These are phyloP conservation scores for Chernovozyma sophiae-reginae DNA, from an alignment of 1,139 yeast genomes.

Conservation along the genomic window DNA sequence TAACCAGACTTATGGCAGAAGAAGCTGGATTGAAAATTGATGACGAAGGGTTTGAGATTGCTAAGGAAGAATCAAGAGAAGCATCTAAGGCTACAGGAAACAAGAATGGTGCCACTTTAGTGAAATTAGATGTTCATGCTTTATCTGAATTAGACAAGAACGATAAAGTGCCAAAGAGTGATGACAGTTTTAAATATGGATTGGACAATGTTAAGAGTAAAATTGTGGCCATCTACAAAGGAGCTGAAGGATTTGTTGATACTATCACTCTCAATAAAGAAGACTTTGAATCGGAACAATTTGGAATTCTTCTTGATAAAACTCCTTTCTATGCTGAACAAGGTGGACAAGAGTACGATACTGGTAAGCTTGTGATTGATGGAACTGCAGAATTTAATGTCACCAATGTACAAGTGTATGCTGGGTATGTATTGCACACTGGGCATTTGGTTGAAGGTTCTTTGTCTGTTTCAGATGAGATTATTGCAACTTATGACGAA, in stretches of 20 bases:
- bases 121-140: conserved; percentile 89
- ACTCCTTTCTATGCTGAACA: conserved; percentile 97
- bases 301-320: conserved; percentile 79
- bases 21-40: conserved; percentile 94
- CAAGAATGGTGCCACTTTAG: conserved; percentile 53
- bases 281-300: conserved; percentile 47
- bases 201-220: conserved; percentile 57
- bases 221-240: conserved; percentile 60
- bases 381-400: conserved; percentile 86
- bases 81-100: conserved; percentile 86
- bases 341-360: conserved; percentile 98
- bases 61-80: conserved; percentile 83
- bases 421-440: conserved; percentile 93
- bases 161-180: conserved; percentile 69
- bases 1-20: conserved; percentile 97
- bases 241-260: conserved; percentile 38
- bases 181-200: conserved; percentile 75
- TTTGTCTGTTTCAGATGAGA: conserved; percentile 60
- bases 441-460: conserved; percentile 79
- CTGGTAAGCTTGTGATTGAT: conserved; percentile 88
- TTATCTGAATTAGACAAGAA: conserved; percentile 60
- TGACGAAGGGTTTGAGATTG: conserved; percentile 85
- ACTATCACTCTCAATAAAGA: conserved; percentile 18
- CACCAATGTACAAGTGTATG: conserved; percentile 86
- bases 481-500: conserved; percentile 88